phyloP scores from a whole-genome alignment of 2,329 filamentous ascomycete genomes.

The Lachnum nothofagi region DNA sequence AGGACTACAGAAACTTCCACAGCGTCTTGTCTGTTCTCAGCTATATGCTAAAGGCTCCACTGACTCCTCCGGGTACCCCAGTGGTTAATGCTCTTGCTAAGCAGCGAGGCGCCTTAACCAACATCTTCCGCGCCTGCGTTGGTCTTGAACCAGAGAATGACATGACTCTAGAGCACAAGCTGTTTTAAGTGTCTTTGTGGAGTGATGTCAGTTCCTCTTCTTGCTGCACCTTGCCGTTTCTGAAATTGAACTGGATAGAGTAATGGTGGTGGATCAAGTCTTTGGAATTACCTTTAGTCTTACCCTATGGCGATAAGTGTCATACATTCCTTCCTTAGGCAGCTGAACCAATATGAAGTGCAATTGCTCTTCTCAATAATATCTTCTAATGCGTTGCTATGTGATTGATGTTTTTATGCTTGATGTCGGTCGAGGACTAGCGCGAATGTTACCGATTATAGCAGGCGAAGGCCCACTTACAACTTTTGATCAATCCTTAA shows the following conservation, averaged over 20 bases:
- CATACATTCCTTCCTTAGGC: conserved; percentile 32
- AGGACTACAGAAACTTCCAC: conserved; percentile 89
- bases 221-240: neutral
- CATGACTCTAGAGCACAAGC: conserved; percentile 98
- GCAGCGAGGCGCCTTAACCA: conserved; percentile 89
- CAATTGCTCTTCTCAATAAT: conserved; percentile 19
- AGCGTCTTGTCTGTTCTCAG: conserved; percentile 93
- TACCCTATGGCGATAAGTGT: conserved; percentile 30
- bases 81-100: conserved; percentile 94
- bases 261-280: conserved; percentile 1
- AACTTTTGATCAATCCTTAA: neutral
- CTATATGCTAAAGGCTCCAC: conserved; percentile 97
- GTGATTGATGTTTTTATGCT: neutral
- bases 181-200: conserved; percentile 54
- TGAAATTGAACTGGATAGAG: neutral
- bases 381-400: conserved; percentile 1
- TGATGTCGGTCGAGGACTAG: neutral
- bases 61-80: conserved; percentile 90
- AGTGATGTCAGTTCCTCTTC: too few species aligned
- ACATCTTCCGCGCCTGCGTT: conserved; percentile 97
- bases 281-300: conserved; percentile 13
- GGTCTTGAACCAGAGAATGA: conserved; percentile 96
- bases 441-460: neutral
- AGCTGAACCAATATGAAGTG: conserved; percentile 15
- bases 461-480: neutral